Conservation (phyloP, 805 yeast genomes). For the Saccharomycopsis fermentans region DNA sequence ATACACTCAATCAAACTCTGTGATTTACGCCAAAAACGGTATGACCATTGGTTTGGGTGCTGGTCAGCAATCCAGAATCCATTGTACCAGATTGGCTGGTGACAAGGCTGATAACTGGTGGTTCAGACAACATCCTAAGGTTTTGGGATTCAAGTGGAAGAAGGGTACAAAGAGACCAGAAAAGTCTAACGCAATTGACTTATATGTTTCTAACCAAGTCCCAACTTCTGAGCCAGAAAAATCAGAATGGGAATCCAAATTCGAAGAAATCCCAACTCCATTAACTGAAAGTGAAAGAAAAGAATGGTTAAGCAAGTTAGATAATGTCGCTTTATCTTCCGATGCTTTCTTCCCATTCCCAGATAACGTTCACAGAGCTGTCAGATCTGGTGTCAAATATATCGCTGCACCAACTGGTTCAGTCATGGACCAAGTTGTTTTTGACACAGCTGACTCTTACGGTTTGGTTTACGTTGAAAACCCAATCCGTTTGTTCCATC, state of each 20-base stretch:
- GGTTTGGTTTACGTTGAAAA: slow-evolving; percentile 91
- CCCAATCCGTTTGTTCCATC: slow-evolving; percentile 97
- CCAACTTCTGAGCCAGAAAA: slow-evolving; percentile 90
- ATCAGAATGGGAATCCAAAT: slow-evolving; percentile 83
- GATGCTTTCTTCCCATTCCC: slow-evolving; percentile 99
- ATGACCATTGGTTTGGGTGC: slow-evolving; percentile 99
- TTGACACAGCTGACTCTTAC: slow-evolving; percentile 89
- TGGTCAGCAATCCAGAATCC: slow-evolving; percentile 98
- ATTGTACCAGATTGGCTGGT: slow-evolving; percentile 98
- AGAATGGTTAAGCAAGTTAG: slow-evolving; percentile 76
- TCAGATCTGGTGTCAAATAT: slow-evolving; percentile 89
- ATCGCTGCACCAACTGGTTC: slow-evolving; percentile 97
- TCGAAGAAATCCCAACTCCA: slow-evolving; percentile 74
- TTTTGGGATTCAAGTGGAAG: slow-evolving; percentile 90
- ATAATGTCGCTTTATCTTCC: slow-evolving; percentile 83
- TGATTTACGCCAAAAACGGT: slow-evolving; percentile 96
- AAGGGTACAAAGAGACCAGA: slow-evolving; percentile 98
- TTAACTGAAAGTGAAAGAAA: slow-evolving; percentile 72
- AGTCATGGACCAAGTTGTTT: slow-evolving; percentile 93
- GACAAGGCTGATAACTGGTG: slow-evolving; percentile 99
- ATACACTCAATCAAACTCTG: slow-evolving; percentile 97
- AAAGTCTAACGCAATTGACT: slow-evolving; percentile 94
- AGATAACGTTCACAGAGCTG: slow-evolving; percentile 97
- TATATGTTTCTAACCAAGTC: slow-evolving; percentile 83
- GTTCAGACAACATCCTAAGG: slow-evolving; percentile 97